Conservation (phyloP, 805 yeast species). For the Clavispora asparagi region DNA sequence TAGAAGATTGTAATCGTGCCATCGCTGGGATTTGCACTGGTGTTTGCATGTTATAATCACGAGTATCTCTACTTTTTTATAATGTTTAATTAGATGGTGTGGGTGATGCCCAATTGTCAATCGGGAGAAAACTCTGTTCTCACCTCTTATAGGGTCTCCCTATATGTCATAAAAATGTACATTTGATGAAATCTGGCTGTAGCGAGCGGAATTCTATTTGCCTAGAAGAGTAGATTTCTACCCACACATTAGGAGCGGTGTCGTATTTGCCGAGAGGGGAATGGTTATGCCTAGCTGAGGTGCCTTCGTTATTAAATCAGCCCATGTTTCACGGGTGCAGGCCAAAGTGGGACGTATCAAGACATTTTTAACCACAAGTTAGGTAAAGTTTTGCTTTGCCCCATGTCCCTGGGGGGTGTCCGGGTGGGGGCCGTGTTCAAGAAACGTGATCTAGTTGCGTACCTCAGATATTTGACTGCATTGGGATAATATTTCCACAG, state of each 20-base stretch:
- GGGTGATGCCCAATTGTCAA: neutral
- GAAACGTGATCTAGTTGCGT: neutral
- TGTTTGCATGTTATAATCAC: constrained; percentile 2
- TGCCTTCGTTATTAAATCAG: too few species aligned
- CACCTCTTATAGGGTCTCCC: neutral
- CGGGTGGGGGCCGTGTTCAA: neutral
- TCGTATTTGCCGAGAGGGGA: too few species aligned
- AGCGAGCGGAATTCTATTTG: neutral
- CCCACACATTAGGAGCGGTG: too few species aligned
- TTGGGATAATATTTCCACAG: neutral
- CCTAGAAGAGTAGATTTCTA: neutral
- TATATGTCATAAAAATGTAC: constrained; percentile 18
- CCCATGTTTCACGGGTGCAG: too few species aligned
- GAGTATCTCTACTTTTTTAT: constrained; percentile 1
- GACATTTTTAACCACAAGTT: too few species aligned
- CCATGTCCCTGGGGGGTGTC: too few species aligned
- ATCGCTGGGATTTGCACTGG: constrained; percentile 5
- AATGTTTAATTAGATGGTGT: constrained; percentile 8
- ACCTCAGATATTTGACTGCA: neutral
- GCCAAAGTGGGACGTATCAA: too few species aligned
- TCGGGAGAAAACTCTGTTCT: constrained; percentile 1
- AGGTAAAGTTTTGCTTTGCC: too few species aligned
- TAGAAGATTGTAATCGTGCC: constrained; percentile 77
- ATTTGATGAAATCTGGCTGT: constrained; percentile 5
- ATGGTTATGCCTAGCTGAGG: too few species aligned